These are phyloP conservation scores for Euphrasia arctica DNA, from an alignment of 305 asterid genomes.

Conservation along the genomic window DNA sequence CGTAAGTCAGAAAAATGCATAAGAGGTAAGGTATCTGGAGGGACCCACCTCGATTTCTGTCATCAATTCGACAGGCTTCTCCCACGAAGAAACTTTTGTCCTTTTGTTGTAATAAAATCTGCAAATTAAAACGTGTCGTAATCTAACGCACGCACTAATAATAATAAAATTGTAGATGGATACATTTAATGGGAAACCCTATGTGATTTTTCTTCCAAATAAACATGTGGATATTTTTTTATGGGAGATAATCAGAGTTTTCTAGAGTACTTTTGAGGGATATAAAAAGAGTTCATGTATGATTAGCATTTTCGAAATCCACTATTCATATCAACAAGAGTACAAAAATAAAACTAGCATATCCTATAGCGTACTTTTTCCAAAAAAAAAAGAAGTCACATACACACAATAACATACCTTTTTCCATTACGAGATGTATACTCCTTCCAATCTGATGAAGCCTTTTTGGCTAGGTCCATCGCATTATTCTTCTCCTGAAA, in stretches of 20 bases:
- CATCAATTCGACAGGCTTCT: constrained; percentile 89
- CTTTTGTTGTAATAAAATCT: constrained; percentile 80
- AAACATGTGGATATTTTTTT: background rate
- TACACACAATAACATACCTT: constrained; percentile 39
- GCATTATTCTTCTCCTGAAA: constrained; percentile 46
- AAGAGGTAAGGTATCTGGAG: too few species aligned
- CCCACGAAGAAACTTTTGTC: constrained; percentile 79
- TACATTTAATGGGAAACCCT: background rate
- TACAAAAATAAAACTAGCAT: too few species aligned
- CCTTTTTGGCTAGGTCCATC: constrained; percentile 34
- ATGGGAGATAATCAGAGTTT: background rate
- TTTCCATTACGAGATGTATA: constrained; percentile 67
- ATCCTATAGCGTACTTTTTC: background rate
- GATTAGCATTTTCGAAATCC: constrained; percentile 1
- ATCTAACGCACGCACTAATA: background rate
- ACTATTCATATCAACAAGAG: background rate
- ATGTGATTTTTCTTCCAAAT: constrained; percentile 8
- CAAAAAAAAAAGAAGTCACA: too few species aligned
- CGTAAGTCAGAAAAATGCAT: too few species aligned
- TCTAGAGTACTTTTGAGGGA: too few species aligned
- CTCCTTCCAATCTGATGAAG: constrained; percentile 60
- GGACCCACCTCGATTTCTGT: constrained; percentile 62
- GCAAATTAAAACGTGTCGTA: constrained; percentile 25
- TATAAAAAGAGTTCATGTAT: background rate
- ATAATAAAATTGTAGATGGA: background rate